phyloP scores from a whole-genome alignment of 148 eudicot genomes.

The Rheum nobile region DNA sequence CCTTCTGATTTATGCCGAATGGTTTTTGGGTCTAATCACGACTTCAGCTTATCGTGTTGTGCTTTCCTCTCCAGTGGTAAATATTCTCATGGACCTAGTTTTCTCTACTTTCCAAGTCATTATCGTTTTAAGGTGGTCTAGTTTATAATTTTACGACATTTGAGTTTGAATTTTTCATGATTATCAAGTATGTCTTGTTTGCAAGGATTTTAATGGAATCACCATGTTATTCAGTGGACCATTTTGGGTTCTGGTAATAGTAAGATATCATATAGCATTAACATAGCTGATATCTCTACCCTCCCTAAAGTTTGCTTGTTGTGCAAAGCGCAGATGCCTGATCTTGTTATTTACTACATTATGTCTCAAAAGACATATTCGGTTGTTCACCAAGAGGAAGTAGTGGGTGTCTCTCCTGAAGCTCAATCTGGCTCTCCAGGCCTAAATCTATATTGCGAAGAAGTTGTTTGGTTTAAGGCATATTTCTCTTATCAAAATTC shows the following conservation, averaged over 20 bases:
- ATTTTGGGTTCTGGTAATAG: not conserved
- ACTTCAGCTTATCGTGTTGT: conserved; percentile 63
- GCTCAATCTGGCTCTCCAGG: conserved; percentile 10
- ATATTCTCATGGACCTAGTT: conserved; percentile 2
- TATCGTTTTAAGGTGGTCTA: not conserved
- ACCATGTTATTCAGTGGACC: not conserved
- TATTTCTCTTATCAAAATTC: no score
- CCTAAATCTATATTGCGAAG: conserved; percentile 10
- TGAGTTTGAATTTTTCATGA: not conserved
- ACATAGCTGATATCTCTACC: not conserved
- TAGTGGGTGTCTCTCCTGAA: conserved; percentile 23
- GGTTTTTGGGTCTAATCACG: conserved; percentile 81
- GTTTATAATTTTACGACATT: not conserved
- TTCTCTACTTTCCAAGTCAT: not conserved
- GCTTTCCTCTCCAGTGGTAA: conserved; percentile 95
- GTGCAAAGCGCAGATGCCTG: conserved; percentile 69
- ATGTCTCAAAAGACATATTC: conserved; percentile 46
- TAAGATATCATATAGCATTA: not conserved
- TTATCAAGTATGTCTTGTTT: not conserved
- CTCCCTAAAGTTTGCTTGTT: conserved; percentile 5
- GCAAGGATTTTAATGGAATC: not conserved
- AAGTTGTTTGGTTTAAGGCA: no score
- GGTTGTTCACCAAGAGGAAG: conserved; percentile 78
- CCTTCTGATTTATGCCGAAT: conserved; percentile 52
- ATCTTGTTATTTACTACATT: conserved; percentile 71